These are phyloP conservation scores for Pseudopithomyces chartarum DNA, from an alignment of 2,329 filamentous ascomycete genomes.

Conservation along the genomic window DNA sequence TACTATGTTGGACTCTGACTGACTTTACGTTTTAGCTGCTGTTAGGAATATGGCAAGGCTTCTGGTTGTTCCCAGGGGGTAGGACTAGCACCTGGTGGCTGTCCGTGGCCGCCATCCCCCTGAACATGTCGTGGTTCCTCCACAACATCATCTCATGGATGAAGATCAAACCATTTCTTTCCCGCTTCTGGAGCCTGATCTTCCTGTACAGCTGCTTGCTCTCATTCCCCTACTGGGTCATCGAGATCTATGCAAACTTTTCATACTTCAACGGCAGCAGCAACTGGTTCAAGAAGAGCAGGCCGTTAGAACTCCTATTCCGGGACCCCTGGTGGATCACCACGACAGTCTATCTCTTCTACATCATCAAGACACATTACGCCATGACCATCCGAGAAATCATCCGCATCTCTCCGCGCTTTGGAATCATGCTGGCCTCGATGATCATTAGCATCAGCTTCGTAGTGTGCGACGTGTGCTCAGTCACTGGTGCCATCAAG, in stretches of 20 bases:
- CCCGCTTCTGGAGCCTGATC: constrained; percentile 54
- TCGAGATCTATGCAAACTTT: constrained; percentile 70
- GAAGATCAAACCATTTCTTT: constrained; percentile 66
- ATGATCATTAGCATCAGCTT: constrained; percentile 67
- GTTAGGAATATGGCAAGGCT: constrained; percentile 62
- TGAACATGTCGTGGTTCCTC: constrained; percentile 67
- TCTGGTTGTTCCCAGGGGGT: constrained; percentile 62
- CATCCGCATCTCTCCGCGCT: constrained; percentile 65
- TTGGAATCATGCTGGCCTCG: constrained; percentile 64
- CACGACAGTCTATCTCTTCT: constrained; percentile 63
- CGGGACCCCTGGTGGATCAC: constrained; percentile 73
- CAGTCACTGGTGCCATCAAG: constrained; percentile 59
- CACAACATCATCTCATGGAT: constrained; percentile 73
- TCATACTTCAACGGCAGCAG: constrained; percentile 65
- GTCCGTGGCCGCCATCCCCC: constrained; percentile 62
- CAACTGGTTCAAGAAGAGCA: constrained; percentile 58
- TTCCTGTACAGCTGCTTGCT: constrained; percentile 65
- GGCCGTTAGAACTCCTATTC: constrained; percentile 65
- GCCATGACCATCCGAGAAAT: constrained; percentile 63
- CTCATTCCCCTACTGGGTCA: constrained; percentile 66
- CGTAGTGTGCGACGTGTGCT: constrained; percentile 65
- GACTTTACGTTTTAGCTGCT: constrained; percentile 50
- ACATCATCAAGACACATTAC: constrained; percentile 67
- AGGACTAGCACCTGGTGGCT: constrained; percentile 68
- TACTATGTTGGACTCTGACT: constrained; percentile 1